Evolutionary conservation across 176 grass and related monocot species (phyloP).

Genomic region (Oropetium thomaeum): DNA sequence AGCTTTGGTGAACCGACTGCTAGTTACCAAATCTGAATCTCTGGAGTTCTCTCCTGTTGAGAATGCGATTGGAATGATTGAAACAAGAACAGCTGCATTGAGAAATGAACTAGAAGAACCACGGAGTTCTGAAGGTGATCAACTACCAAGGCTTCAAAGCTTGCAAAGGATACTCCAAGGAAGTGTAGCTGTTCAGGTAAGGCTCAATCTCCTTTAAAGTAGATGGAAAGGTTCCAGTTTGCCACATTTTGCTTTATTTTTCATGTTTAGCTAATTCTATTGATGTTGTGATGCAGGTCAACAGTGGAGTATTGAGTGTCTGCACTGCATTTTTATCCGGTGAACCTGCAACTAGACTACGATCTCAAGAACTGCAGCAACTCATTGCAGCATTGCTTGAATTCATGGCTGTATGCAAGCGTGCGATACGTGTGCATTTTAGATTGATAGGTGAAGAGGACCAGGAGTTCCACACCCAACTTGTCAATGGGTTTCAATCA

Average conservation of each 20-base stretch:
- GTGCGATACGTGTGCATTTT: conserved; percentile 93
- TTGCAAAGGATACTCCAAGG: conserved; percentile 97
- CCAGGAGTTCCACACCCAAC: conserved; percentile 97
- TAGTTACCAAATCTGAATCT: conserved; percentile 87
- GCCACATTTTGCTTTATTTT: conserved; percentile 3
- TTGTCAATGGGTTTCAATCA: conserved; percentile 97
- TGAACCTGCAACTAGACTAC: conserved; percentile 88
- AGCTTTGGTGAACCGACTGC: conserved; percentile 82
- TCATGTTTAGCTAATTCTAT: conserved; percentile 15
- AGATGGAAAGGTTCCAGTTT: neutral
- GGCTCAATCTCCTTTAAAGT: neutral
- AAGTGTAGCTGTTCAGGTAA: conserved; percentile 98
- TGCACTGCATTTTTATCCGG: conserved; percentile 98
- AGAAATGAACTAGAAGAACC: conserved; percentile 99
- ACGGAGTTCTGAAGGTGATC: conserved; percentile 92
- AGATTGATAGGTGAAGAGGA: conserved; percentile 98
- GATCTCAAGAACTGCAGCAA: conserved; percentile 95
- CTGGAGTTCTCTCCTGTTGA: conserved; percentile 97
- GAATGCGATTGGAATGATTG: conserved; percentile 99
- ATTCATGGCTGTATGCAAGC: conserved; percentile 99
- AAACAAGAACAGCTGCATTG: conserved; percentile 91
- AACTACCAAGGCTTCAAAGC: conserved; percentile 94
- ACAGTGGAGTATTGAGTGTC: conserved; percentile 93
- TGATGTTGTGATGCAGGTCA: conserved; percentile 59
- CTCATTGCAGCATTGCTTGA: conserved; percentile 94